Evolutionary conservation across 2,329 filamentous ascomycete genomes (phyloP).

Genomic region (Neurospora crassa): DNA sequence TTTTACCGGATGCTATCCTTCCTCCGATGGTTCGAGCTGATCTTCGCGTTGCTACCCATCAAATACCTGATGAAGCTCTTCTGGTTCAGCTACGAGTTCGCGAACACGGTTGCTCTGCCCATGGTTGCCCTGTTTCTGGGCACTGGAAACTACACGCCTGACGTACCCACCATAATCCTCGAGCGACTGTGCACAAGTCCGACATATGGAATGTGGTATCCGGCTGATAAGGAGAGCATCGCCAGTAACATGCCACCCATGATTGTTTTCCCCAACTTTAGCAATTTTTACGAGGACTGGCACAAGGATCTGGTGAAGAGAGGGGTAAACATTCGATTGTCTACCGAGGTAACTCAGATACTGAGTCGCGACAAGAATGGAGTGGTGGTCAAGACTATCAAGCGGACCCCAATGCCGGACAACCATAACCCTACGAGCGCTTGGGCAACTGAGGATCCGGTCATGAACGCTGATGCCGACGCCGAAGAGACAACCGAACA

Average conservation of each 20-base stretch:
- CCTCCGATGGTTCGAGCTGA: slow-evolving; percentile 48
- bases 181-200: slow-evolving; percentile 49
- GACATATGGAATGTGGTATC: slow-evolving; percentile 52
- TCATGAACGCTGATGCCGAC: slow-evolving; percentile 32
- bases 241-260: slow-evolving; percentile 52
- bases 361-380: slow-evolving; percentile 40
- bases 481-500: slow-evolving; percentile 43
- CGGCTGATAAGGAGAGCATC: slow-evolving; percentile 35
- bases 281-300: slow-evolving; percentile 53
- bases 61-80: slow-evolving; percentile 58
- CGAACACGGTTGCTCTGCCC: slow-evolving; percentile 60
- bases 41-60: slow-evolving; percentile 53
- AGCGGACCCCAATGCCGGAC: slow-evolving; percentile 26
- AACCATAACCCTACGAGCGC: slow-evolving; percentile 21
- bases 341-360: slow-evolving; percentile 45
- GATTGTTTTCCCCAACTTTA: slow-evolving; percentile 56
- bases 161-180: slow-evolving; percentile 60
- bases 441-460: slow-evolving; percentile 17
- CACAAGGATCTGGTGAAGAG: slow-evolving; percentile 40
- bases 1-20: slow-evolving; percentile 48
- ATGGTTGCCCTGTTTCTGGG: slow-evolving; percentile 66
- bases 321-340: slow-evolving; percentile 46
- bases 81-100: slow-evolving; percentile 59
- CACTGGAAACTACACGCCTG: slow-evolving; percentile 64
- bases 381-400: slow-evolving; percentile 40